phyloP scores from a whole-genome alignment of 345 rosid genomes.

The Clarkia xantiana region DNA sequence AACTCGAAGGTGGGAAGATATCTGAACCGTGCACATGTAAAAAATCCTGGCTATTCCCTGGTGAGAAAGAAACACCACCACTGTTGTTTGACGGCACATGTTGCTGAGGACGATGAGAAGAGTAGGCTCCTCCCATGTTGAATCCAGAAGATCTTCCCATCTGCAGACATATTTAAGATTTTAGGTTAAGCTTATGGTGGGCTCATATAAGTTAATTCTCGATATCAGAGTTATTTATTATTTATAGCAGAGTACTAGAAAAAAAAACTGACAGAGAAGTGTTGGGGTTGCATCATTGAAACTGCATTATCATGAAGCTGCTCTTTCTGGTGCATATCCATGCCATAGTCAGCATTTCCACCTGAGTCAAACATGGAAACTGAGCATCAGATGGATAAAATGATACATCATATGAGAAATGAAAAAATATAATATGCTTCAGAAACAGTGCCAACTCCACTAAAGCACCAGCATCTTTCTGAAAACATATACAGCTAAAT shows the following conservation, averaged over 20 bases:
- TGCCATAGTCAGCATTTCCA: slow-evolving; percentile 77
- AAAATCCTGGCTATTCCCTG: slow-evolving; percentile 58
- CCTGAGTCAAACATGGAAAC: slow-evolving; percentile 48
- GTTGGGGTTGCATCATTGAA: slow-evolving; percentile 98
- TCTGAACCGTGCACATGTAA: slow-evolving; percentile 65
- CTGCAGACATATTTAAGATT: slow-evolving; percentile 18
- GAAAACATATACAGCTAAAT: no score
- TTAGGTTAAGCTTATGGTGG: not conserved
- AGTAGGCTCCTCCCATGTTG: slow-evolving; percentile 62
- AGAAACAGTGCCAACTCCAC: no score
- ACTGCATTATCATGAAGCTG: slow-evolving; percentile 85
- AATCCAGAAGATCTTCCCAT: slow-evolving; percentile 89
- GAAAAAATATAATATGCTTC: no score
- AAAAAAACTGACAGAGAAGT: slow-evolving; percentile 61
- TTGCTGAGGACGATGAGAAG: slow-evolving; percentile 89
- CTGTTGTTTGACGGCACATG: slow-evolving; percentile 67
- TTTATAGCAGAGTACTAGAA: not conserved
- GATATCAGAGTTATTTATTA: not conserved
- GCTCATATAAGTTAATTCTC: not conserved
- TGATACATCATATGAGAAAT: not conserved
- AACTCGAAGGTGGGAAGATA: slow-evolving; percentile 67
- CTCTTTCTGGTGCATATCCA: slow-evolving; percentile 95
- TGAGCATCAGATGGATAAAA: slow-evolving; percentile 9
- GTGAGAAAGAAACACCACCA: slow-evolving; percentile 45
- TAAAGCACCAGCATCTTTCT: no score